These are phyloP conservation scores for Mycena sp. DNA, from an alignment of 1,284 basidiomycete genomes.

Conservation along the genomic window DNA sequence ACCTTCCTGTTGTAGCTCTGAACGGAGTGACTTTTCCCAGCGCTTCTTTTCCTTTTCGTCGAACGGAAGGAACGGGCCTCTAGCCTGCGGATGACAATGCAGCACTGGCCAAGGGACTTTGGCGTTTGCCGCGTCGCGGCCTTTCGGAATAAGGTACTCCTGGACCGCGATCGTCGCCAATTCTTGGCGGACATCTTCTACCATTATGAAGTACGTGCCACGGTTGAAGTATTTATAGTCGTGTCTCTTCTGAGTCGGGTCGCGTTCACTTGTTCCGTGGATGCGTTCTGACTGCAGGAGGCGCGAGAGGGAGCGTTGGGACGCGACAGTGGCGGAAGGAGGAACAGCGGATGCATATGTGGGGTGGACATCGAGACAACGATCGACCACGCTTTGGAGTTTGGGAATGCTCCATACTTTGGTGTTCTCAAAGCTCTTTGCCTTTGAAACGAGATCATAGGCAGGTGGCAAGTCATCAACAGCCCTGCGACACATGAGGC, in stretches of 20 bases:
- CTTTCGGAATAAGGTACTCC: slow-evolving; percentile 68
- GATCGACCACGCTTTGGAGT: slow-evolving; percentile 75
- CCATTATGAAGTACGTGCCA: slow-evolving; percentile 82
- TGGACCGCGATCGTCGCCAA: slow-evolving; percentile 74
- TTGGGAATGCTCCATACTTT: slow-evolving; percentile 91
- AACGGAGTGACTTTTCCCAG: slow-evolving; percentile 65
- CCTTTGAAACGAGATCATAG: slow-evolving; percentile 73
- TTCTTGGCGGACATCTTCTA: slow-evolving; percentile 91
- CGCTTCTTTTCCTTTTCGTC: slow-evolving; percentile 76
- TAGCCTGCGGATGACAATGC: slow-evolving; percentile 73
- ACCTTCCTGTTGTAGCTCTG: slow-evolving; percentile 58
- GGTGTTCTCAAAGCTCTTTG: slow-evolving; percentile 74
- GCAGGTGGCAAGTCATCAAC: slow-evolving; percentile 40
- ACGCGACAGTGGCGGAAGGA: slow-evolving; percentile 36
- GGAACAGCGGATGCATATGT: no score
- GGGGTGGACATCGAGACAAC: slow-evolving; percentile 56
- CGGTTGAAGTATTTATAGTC: slow-evolving; percentile 92
- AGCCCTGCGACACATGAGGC: slow-evolving; percentile 38
- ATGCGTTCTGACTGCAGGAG: slow-evolving; percentile 90
- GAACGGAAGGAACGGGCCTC: slow-evolving; percentile 78
- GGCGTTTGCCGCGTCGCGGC: slow-evolving; percentile 55
- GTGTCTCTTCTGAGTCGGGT: slow-evolving; percentile 86
- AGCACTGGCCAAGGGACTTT: slow-evolving; percentile 75
- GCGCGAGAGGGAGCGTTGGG: slow-evolving; percentile 57
- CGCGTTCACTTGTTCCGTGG: slow-evolving; percentile 91